phyloP scores from a whole-genome alignment of 129 eudicot species.

The Lonicera japonica region DNA sequence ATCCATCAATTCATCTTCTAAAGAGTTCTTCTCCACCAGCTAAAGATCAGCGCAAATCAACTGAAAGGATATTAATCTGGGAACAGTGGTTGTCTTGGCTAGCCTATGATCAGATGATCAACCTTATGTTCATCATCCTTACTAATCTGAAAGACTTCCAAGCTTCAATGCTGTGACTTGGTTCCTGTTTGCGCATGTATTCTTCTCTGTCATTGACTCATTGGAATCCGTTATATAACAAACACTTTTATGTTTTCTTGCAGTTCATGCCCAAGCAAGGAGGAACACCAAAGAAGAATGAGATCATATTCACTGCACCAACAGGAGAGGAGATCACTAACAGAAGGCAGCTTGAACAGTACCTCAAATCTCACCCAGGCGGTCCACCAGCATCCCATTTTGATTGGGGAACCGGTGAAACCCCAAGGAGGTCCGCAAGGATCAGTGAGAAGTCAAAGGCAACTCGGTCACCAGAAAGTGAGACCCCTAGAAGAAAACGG shows the following conservation, averaged over 20 bases:
- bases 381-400: slow-evolving; percentile 64
- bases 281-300: slow-evolving; percentile 65
- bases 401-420: slow-evolving; percentile 73
- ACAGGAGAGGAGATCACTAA: slow-evolving; percentile 74
- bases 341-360: slow-evolving; percentile 57
- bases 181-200: no score
- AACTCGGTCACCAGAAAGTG: slow-evolving; percentile 43
- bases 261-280: slow-evolving; percentile 61
- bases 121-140: no score
- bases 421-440: slow-evolving; percentile 70
- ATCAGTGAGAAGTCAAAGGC: slow-evolving; percentile 65
- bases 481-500: slow-evolving; percentile 44
- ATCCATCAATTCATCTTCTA: no score
- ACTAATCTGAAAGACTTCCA: no score
- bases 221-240: neutral
- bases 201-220: no score
- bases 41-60: no score
- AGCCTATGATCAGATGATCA: no score
- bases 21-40: no score
- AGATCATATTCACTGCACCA: slow-evolving; percentile 61
- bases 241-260: slow-evolving; percentile 4
- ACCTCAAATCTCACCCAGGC: slow-evolving; percentile 77
- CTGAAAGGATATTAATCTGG: no score
- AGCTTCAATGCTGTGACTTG: no score
- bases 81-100: no score